Evolutionary conservation across 306 rosid genomes (phyloP).

Genomic region (Dalbergia cochinchinensis): DNA sequence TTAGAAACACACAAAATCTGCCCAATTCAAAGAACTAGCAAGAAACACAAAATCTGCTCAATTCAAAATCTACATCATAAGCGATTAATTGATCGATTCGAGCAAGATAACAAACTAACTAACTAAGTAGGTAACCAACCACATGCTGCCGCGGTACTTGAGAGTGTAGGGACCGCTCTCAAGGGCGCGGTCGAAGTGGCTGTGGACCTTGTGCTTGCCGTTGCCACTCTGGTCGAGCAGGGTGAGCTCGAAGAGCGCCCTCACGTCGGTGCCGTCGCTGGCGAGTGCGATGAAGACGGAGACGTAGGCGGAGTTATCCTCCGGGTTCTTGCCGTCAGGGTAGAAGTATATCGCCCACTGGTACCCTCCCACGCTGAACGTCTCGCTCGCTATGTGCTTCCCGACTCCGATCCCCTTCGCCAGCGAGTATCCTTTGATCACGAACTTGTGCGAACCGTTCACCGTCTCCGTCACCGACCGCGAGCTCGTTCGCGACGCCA

Average conservation of each 20-base stretch:
- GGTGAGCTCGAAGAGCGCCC: constrained; percentile 92
- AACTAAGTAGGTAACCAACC: constrained; percentile 56
- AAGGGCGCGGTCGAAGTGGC: constrained; percentile 91
- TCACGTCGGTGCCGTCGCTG: constrained; percentile 93
- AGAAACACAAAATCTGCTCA: background rate
- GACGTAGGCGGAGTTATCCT: constrained; percentile 90
- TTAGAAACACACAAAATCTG: background rate
- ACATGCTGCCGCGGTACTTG: constrained; percentile 97
- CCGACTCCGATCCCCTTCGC: constrained; percentile 98
- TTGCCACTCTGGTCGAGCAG: constrained; percentile 86
- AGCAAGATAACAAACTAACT: no score
- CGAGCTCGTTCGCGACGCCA: constrained; percentile 78
- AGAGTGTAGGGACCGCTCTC: constrained; percentile 96
- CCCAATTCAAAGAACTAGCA: background rate
- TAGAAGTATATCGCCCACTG: constrained; percentile 98
- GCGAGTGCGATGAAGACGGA: constrained; percentile 97
- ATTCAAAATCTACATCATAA: no score
- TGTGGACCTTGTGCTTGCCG: constrained; percentile 91
- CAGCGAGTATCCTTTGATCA: constrained; percentile 83
- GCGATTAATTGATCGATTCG: background rate
- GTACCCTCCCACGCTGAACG: constrained; percentile 88
- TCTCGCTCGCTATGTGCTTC: constrained; percentile 93
- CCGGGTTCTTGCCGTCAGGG: constrained; percentile 96
- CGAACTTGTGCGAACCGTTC: constrained; percentile 95
- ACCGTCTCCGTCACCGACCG: constrained; percentile 93